phyloP scores from a whole-genome alignment of 176 grass and related monocot species.

The Thalia dealbata region DNA sequence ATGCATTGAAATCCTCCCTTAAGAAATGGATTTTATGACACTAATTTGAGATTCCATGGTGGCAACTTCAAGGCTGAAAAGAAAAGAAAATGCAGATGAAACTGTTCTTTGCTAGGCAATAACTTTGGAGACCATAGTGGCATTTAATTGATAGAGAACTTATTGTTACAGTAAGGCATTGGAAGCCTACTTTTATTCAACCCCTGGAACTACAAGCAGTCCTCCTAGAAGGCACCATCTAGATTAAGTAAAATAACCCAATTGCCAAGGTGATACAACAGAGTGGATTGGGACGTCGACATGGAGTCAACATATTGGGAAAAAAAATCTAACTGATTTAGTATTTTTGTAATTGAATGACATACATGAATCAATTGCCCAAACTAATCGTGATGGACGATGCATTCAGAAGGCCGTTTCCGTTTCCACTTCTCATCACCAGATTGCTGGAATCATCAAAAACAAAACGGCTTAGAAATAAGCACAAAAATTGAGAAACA shows the following conservation, averaged over 20 bases:
- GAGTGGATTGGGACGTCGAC: background rate
- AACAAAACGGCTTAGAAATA: background rate
- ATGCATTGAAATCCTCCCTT: no score
- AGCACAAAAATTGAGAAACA: background rate
- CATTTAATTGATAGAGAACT: background rate
- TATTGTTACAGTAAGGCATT: background rate
- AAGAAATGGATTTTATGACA: no score
- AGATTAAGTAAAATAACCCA: background rate
- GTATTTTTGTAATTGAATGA: background rate
- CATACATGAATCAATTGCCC: background rate
- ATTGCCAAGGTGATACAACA: background rate
- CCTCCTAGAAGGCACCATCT: background rate
- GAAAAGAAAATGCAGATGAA: no score
- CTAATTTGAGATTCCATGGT: no score
- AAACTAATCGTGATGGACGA: conserved; percentile 28
- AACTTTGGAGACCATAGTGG: no score
- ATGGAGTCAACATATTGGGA: background rate
- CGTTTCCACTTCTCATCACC: conserved; percentile 29
- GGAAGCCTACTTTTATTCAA: background rate
- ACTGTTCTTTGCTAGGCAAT: no score
- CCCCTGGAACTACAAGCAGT: background rate
- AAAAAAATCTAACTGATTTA: background rate
- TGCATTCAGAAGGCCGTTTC: conserved; percentile 20
- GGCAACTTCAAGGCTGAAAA: no score
- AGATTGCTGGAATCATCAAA: conserved; percentile 14